phyloP scores from a whole-genome alignment of 2,329 filamentous ascomycete genomes.

The Decorospora gaudefroyi region DNA sequence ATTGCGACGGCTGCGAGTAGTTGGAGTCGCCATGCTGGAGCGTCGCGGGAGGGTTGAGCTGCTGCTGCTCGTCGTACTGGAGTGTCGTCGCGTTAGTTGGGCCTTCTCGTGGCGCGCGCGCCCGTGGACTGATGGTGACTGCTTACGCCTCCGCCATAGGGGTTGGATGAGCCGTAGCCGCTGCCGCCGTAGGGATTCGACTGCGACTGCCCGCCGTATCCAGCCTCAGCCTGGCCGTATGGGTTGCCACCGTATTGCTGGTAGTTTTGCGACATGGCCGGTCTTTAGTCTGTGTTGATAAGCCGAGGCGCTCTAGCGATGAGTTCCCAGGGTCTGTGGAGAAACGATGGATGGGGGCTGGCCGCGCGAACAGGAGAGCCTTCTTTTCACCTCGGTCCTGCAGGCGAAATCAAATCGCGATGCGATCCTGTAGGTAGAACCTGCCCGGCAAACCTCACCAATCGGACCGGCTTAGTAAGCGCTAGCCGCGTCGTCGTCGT shows the following conservation, averaged over 20 bases:
- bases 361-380: slow-evolving; percentile 8
- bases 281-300: slow-evolving; percentile 10
- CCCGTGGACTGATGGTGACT: slow-evolving; percentile 4
- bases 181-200: slow-evolving; percentile 49
- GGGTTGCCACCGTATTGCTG: slow-evolving; percentile 51
- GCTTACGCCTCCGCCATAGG: slow-evolving; percentile 39
- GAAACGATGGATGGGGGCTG: slow-evolving; percentile 10
- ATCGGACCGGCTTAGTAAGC: slow-evolving; percentile 9
- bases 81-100: slow-evolving; percentile 13
- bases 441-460: slow-evolving; percentile 21
- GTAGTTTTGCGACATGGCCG: slow-evolving; percentile 52
- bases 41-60: slow-evolving; percentile 35
- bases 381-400: slow-evolving; percentile 24
- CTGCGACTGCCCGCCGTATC: slow-evolving; percentile 19
- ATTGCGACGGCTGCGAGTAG: slow-evolving; percentile 48
- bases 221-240: slow-evolving; percentile 14
- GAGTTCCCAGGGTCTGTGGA: not conserved
- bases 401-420: slow-evolving; percentile 19
- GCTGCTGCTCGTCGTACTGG: slow-evolving; percentile 34
- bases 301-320: slow-evolving; percentile 4
- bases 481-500: not conserved
- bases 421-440: slow-evolving; percentile 11
- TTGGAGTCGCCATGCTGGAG: slow-evolving; percentile 45
- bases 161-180: slow-evolving; percentile 38
- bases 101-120: slow-evolving; percentile 11